Evolutionary conservation across 495 filamentous ascomycete species (phyloP).

Genomic region (Podospora didyma): DNA sequence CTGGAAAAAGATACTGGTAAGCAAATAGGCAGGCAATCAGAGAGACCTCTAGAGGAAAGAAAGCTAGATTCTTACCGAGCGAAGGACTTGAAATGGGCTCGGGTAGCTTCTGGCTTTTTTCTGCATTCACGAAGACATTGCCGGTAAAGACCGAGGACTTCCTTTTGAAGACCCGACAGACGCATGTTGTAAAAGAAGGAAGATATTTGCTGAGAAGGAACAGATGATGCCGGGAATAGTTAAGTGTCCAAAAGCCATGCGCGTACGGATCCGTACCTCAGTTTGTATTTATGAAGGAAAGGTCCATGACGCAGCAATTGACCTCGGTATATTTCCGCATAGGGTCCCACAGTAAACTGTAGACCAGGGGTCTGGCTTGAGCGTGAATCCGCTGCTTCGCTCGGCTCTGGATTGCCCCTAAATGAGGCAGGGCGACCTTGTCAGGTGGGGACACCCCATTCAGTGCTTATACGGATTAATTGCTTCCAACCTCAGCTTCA

Average conservation of each 20-base stretch:
- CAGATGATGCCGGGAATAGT: too few relatives aligned
- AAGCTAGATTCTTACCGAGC: slow-evolving; percentile 24
- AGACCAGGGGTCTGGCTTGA: too few relatives aligned
- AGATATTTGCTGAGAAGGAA: background rate
- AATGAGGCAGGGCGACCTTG: too few relatives aligned
- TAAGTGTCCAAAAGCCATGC: too few relatives aligned
- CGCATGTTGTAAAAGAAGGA: slow-evolving; percentile 36
- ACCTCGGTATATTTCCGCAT: background rate
- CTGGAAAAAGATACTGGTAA: slow-evolving; percentile 37
- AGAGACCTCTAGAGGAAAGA: too few relatives aligned
- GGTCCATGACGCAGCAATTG: too few relatives aligned
- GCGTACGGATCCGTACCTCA: too few relatives aligned
- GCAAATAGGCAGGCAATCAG: background rate
- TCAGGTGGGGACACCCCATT: too few relatives aligned
- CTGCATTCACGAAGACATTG: slow-evolving; percentile 74
- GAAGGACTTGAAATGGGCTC: slow-evolving; percentile 38
- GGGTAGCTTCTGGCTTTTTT: slow-evolving; percentile 64
- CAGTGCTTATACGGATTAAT: too few relatives aligned
- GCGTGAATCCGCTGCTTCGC: too few relatives aligned
- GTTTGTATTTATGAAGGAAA: background rate
- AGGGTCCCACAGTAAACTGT: background rate
- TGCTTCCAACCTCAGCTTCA: too few relatives aligned
- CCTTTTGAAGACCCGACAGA: slow-evolving; percentile 85
- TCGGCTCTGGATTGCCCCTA: too few relatives aligned
- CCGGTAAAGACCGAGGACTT: slow-evolving; percentile 83